A percentile compares a stretch with the other conserved stretches of the same genome.
phyloP scores from a whole-genome alignment of 768 basidiomycete species.

The Hygrophorus pudorinus region DNA sequence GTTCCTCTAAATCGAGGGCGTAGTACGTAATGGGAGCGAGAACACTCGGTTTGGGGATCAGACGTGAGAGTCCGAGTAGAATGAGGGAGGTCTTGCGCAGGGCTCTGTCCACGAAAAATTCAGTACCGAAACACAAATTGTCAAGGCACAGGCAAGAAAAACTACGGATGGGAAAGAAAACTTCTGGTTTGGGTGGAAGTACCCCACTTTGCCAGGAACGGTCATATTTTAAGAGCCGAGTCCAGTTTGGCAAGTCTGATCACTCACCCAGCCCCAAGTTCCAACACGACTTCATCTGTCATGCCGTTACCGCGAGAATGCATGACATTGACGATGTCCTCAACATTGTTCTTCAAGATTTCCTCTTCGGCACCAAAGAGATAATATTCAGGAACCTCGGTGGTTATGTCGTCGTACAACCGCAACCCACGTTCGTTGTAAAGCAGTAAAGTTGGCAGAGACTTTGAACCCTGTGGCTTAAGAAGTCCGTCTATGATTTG shows the following conservation, averaged over 20 bases:
- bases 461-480: slow-evolving; percentile 43
- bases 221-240: slow-evolving; percentile 1
- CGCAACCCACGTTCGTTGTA: slow-evolving; percentile 83
- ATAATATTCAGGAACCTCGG: slow-evolving; percentile 76
- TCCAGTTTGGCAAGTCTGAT: background rate
- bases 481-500: slow-evolving; percentile 47
- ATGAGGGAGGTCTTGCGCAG: slow-evolving; percentile 86
- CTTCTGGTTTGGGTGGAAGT: too few relatives aligned
- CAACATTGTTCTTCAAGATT: slow-evolving; percentile 62
- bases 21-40: slow-evolving; percentile 66
- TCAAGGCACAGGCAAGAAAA: too few relatives aligned
- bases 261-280: slow-evolving; percentile 91
- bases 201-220: too few relatives aligned
- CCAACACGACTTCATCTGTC: slow-evolving; percentile 57
- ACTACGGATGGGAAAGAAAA: slow-evolving; percentile 6
- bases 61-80: slow-evolving; percentile 55
- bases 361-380: slow-evolving; percentile 82
- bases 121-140: background rate
- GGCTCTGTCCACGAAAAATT: slow-evolving; percentile 37
- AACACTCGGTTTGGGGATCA: slow-evolving; percentile 27
- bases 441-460: slow-evolving; percentile 72
- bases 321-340: slow-evolving; percentile 71
- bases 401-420: slow-evolving; percentile 82
- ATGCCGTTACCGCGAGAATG: slow-evolving; percentile 28
- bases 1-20: slow-evolving; percentile 87